These are phyloP conservation scores for Vachellia pachyceras DNA, from an alignment of 306 rosid genomes.

Conservation along the genomic window DNA sequence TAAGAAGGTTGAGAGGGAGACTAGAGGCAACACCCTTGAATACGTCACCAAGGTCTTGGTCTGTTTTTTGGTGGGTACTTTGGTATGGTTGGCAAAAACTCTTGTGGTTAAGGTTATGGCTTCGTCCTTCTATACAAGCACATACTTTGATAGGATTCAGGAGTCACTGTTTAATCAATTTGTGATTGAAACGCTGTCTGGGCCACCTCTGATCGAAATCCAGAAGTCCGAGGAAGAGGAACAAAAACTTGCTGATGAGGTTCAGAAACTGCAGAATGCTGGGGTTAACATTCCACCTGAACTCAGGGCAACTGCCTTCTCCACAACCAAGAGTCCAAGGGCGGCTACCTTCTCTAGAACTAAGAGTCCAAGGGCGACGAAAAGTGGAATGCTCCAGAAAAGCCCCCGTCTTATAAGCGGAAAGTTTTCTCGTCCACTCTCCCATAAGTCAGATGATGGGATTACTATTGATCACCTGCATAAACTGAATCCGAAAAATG, in stretches of 20 bases:
- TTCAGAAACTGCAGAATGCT: conserved; percentile 76
- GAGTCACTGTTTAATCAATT: conserved; percentile 68
- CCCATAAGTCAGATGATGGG: conserved; percentile 49
- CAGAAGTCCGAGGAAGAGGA: conserved; percentile 72
- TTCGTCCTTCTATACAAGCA: conserved; percentile 67
- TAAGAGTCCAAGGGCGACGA: conserved; percentile 53
- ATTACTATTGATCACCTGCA: conserved; percentile 71
- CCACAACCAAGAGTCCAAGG: conserved; percentile 28
- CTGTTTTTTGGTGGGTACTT: conserved; percentile 57
- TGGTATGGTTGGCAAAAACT: conserved; percentile 69
- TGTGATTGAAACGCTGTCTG: conserved; percentile 75
- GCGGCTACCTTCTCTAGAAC: neutral
- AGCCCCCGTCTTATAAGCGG: conserved; percentile 49
- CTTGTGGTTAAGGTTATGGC: conserved; percentile 62
- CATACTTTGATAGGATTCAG: conserved; percentile 73
- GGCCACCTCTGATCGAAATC: conserved; percentile 72
- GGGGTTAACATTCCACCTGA: conserved; percentile 82
- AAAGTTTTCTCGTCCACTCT: conserved; percentile 45
- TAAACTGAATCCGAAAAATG: conserved; percentile 62
- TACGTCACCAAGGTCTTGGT: conserved; percentile 56
- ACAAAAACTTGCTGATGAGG: conserved; percentile 72
- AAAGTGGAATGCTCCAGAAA: conserved; percentile 49
- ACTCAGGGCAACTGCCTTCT: conserved; percentile 55
- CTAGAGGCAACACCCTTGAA: conserved; percentile 36
- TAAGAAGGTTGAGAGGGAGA: conserved; percentile 68